These are phyloP conservation scores for Ogataea populi-albae DNA, from an alignment of 805 yeast genomes.

Conservation along the genomic window DNA sequence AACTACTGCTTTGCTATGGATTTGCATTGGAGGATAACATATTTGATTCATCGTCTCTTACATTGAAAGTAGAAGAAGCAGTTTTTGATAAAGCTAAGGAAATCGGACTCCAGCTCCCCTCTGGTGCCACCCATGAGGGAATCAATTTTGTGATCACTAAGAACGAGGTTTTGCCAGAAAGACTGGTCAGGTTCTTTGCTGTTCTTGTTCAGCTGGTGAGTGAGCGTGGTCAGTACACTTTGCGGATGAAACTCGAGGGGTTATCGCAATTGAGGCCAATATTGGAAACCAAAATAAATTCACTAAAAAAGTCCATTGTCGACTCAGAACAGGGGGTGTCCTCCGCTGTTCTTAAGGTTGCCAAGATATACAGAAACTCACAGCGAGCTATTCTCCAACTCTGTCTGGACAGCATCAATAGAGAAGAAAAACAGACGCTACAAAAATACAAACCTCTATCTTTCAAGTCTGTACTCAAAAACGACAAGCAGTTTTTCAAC, in stretches of 20 bases:
- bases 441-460: slow-evolving; percentile 48
- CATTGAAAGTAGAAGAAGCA: slow-evolving; percentile 50
- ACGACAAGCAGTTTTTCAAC: slow-evolving; percentile 40
- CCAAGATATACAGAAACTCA: slow-evolving; percentile 45
- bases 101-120: slow-evolving; percentile 41
- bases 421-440: slow-evolving; percentile 44
- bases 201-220: slow-evolving; percentile 47
- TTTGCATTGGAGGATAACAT: slow-evolving; percentile 54
- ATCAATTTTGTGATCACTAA: slow-evolving; percentile 39
- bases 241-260: slow-evolving; percentile 62
- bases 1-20: slow-evolving; percentile 73
- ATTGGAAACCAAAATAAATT: slow-evolving; percentile 45
- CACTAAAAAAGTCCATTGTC: slow-evolving; percentile 35
- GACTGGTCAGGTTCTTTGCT: slow-evolving; percentile 52
- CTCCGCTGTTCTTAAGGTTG: slow-evolving; percentile 27
- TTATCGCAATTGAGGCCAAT: slow-evolving; percentile 51
- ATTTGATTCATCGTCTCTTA: slow-evolving; percentile 56
- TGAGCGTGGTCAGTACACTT: slow-evolving; percentile 42
- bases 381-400: slow-evolving; percentile 48
- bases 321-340: slow-evolving; percentile 21
- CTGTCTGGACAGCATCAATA: slow-evolving; percentile 44
- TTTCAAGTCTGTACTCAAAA: slow-evolving; percentile 43
- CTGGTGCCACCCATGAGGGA: slow-evolving; percentile 33
- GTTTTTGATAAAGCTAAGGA: slow-evolving; percentile 26
- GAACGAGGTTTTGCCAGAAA: slow-evolving; percentile 33